These are phyloP conservation scores for Aquilaria malaccensis DNA, from an alignment of 345 rosid species.

Conservation along the genomic window DNA sequence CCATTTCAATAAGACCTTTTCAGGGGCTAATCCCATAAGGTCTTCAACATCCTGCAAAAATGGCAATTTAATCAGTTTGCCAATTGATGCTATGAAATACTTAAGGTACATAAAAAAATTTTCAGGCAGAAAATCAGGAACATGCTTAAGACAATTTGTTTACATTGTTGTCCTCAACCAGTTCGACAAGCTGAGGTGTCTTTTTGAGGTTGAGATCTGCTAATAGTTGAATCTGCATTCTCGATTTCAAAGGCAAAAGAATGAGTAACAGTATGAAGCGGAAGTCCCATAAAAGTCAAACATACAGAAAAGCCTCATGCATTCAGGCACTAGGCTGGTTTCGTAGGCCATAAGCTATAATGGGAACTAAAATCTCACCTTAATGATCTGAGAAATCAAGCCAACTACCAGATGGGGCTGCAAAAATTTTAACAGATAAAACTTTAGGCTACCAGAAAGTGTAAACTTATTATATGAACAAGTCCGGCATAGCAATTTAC, in stretches of 20 bases:
- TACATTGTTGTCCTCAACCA: slow-evolving; percentile 79
- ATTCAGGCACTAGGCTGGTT: background rate
- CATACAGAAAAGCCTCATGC: background rate
- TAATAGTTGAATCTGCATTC: slow-evolving; percentile 68
- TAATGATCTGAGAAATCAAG: slow-evolving; percentile 88
- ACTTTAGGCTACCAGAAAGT: slow-evolving; percentile 2
- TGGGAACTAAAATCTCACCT: slow-evolving; percentile 37
- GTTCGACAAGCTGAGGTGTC: slow-evolving; percentile 92
- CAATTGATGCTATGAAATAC: background rate
- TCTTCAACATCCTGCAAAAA: slow-evolving; percentile 78
- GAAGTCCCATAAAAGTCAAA: background rate
- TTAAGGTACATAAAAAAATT: background rate
- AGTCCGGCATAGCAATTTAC: slow-evolving; percentile 34
- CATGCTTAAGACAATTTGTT: slow-evolving; percentile 8
- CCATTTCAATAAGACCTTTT: slow-evolving; percentile 83
- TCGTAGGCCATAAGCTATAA: background rate
- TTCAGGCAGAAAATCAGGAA: slow-evolving; percentile 1
- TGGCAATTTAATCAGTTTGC: background rate
- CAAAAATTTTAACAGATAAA: slow-evolving; percentile 17
- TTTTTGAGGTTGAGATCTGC: slow-evolving; percentile 89
- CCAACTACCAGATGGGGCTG: slow-evolving; percentile 91
- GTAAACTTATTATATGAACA: slow-evolving; percentile 3
- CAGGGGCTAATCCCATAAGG: slow-evolving; percentile 81
- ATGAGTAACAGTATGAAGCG: background rate
- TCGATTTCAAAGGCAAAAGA: slow-evolving; percentile 8